Evolutionary conservation across 2,329 filamentous ascomycete genomes (phyloP), one percentile per base, ranked within the genome.

Genomic region (Zasmidium angulare): DNA sequence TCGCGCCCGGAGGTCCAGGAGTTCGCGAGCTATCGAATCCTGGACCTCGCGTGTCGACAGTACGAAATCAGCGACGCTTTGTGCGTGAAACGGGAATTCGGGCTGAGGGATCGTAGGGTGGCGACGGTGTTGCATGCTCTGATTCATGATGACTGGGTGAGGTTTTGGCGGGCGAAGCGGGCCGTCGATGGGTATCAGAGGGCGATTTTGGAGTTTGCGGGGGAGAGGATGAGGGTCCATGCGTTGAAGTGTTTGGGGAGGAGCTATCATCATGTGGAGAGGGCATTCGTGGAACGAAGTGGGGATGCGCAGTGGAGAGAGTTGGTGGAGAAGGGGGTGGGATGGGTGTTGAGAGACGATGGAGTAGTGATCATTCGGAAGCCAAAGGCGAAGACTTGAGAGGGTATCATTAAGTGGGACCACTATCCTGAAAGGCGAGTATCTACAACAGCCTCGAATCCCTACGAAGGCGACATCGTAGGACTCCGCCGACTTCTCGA

Each of bases 41-140:
- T 99, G 23, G 95, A 99, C 76, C 84, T 92, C 46, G 92, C 92
- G 4, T 98, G 95, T 72, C 87, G 95, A 22, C 86, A 93, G 65
- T 82, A 84, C 12, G 86, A 96, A 65, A 77, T 96, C 23, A 81
- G 84, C 1, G 86, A 88, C 56, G 95, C 93, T 1, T 91, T 89
- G 70, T 80, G 84, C 2, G 77, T 92, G 56, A 84, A 87, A 56
- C 78, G 83, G 53, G 73, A 77, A 22, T 89, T 89, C 73, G 59
- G 55, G 7, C 82, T 92, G 57, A 79, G 79, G 50, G 90, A 91
- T 70, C 72, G 81, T n/a, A 84, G 87, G 55, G 81, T 97, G 0
- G 86, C 91, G 68, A 79, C 79, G 3, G 82, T 90, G 23, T 78
- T 99, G 17, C 77, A 78, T 19, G 86, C 91, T 4, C 74, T 99